phyloP scores from a whole-genome alignment of 108 stramenopile genomes.

The Nannochloropsis oceanica region DNA sequence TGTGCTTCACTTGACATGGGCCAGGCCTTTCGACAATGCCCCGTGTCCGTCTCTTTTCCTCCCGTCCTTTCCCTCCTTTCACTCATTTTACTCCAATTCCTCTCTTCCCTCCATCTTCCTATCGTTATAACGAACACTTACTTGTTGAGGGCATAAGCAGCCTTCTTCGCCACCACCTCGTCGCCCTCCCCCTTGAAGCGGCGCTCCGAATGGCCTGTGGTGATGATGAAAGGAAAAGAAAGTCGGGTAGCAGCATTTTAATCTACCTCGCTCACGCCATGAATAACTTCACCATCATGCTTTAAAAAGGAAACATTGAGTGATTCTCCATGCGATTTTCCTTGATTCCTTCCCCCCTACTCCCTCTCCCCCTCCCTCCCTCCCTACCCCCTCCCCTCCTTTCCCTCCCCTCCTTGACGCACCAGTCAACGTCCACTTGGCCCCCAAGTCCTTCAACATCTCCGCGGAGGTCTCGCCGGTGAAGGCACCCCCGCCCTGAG shows the following conservation, averaged over 20 bases:
- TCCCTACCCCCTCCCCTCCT: background rate
- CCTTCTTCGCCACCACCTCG: conserved; percentile 77
- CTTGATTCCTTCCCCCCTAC: too few relatives aligned
- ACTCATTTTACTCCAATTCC: too few relatives aligned
- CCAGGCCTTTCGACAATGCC: too few relatives aligned
- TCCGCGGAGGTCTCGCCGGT: conserved; percentile 94
- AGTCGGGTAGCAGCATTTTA: too few relatives aligned
- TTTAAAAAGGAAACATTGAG: too few relatives aligned
- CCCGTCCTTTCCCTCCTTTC: background rate
- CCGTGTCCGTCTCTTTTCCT: background rate
- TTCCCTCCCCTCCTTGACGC: conserved; percentile 49
- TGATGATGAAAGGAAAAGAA: conserved; percentile 1
- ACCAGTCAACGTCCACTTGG: conserved; percentile 78
- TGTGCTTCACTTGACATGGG: too few relatives aligned
- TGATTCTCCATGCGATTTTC: too few relatives aligned
- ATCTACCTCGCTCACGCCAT: too few relatives aligned
- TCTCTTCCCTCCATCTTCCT: background rate
- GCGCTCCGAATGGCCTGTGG: background rate
- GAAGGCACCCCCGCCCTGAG: conserved; percentile 58
- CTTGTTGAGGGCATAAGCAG: conserved; percentile 76
- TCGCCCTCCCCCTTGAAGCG: conserved; percentile 68
- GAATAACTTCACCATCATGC: too few relatives aligned
- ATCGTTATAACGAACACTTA: background rate
- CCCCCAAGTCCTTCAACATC: conserved; percentile 90
- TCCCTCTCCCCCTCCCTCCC: background rate